These are phyloP conservation scores for Stephania yunnanensis DNA, from an alignment of 164 flowering plant species.

Conservation along the genomic window DNA sequence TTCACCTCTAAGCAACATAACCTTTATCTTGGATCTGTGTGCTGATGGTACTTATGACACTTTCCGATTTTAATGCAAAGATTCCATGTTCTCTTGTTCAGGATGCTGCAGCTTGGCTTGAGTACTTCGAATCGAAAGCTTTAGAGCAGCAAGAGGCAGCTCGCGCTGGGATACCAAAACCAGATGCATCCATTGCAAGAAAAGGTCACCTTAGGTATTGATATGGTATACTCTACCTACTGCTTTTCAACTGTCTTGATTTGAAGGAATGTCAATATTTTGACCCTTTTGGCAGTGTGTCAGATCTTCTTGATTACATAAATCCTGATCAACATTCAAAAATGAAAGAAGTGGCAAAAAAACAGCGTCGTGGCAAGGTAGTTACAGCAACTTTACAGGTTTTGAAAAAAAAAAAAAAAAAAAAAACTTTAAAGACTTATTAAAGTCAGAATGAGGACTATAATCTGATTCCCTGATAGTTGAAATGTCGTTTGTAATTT, in stretches of 20 bases:
- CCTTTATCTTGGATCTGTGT: not conserved
- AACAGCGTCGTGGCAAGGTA: slow-evolving; percentile 72
- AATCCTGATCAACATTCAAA: slow-evolving; percentile 69
- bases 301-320: slow-evolving; percentile 89
- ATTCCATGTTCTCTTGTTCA: slow-evolving; percentile 21
- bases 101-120: slow-evolving; percentile 98
- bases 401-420: too few species aligned
- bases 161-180: slow-evolving; percentile 76
- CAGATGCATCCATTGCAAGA: slow-evolving; percentile 86
- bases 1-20: not conserved
- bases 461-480: not conserved
- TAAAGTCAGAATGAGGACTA: not conserved
- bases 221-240: slow-evolving; percentile 33
- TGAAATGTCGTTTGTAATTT: too few species aligned
- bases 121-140: slow-evolving; percentile 83
- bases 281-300: slow-evolving; percentile 55
- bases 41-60: not conserved
- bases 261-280: slow-evolving; percentile 18
- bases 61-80: not conserved
- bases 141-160: slow-evolving; percentile 94
- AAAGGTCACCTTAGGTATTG: slow-evolving; percentile 97
- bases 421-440: not conserved
- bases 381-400: not conserved
- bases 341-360: slow-evolving; percentile 50
- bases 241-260: slow-evolving; percentile 12